Conservation (phyloP, 2,329 filamentous ascomycete genomes). For the Xylaria sp. region DNA sequence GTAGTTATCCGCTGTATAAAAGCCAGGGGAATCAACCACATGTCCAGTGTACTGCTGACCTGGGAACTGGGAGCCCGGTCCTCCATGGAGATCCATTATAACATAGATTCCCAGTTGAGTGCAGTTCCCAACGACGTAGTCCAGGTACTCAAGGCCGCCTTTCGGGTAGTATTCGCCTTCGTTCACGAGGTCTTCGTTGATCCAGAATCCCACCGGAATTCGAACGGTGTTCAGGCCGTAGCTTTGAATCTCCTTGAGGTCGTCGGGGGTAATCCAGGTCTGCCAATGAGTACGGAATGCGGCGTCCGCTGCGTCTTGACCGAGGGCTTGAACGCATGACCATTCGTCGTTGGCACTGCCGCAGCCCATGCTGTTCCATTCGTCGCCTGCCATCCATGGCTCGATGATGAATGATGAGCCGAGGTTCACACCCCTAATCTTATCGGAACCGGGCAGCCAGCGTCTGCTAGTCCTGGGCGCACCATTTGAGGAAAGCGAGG, state of each 20-base stretch:
- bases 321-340: conserved; percentile 58
- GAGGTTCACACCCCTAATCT: conserved; percentile 59
- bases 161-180: conserved; percentile 54
- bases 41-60: conserved; percentile 58
- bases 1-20: conserved; percentile 63
- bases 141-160: conserved; percentile 58
- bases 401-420: conserved; percentile 63
- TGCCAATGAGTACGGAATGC: conserved; percentile 60
- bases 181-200: conserved; percentile 58
- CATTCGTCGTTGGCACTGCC: conserved; percentile 56
- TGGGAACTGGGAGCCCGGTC: conserved; percentile 56
- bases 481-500: conserved; percentile 6
- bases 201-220: conserved; percentile 64
- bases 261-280: conserved; percentile 58
- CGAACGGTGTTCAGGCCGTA: conserved; percentile 61
- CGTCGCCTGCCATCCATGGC: conserved; percentile 59
- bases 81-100: conserved; percentile 62
- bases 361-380: conserved; percentile 61
- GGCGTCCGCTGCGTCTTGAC: conserved; percentile 57
- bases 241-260: conserved; percentile 57
- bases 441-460: conserved; percentile 35
- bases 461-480: conserved; percentile 11
- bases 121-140: conserved; percentile 58
- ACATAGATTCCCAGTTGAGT: conserved; percentile 59
- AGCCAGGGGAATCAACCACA: conserved; percentile 51